Conservation (phyloP, 306 rosid genomes). For the Inga leiocalycina region DNA sequence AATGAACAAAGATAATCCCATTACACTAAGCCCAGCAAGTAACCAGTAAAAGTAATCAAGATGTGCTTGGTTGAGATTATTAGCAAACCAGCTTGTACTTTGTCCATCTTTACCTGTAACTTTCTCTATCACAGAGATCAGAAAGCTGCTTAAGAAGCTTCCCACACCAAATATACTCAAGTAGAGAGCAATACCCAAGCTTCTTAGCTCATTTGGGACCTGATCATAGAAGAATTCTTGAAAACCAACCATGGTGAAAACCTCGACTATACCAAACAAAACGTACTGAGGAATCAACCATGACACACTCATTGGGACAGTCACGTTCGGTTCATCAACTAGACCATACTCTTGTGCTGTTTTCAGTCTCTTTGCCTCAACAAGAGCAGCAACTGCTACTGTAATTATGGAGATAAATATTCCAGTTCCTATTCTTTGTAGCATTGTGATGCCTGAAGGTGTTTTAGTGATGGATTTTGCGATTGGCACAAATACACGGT, state of each 20-base stretch:
- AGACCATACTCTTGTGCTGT: conserved; percentile 53
- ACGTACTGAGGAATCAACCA: background rate
- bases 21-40: background rate
- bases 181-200: conserved; percentile 58
- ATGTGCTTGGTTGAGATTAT: conserved; percentile 6
- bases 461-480: conserved; percentile 19
- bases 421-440: background rate
- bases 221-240: conserved; percentile 7
- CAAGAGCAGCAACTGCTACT: conserved; percentile 59
- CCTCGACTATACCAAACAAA: background rate
- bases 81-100: background rate
- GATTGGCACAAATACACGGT: background rate
- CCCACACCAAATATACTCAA: conserved; percentile 61
- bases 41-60: conserved; percentile 11
- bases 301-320: conserved; percentile 38
- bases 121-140: conserved; percentile 14
- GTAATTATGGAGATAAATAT: conserved; percentile 9
- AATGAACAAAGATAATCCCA: background rate
- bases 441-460: conserved; percentile 55
- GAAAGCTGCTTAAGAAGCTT: conserved; percentile 59
- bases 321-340: conserved; percentile 53
- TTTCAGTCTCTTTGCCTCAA: conserved; percentile 58
- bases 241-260: background rate
- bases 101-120: background rate
- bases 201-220: conserved; percentile 17